phyloP scores from a whole-genome alignment of 2,329 filamentous ascomycete genomes.

The Metarhizium anisopliae region DNA sequence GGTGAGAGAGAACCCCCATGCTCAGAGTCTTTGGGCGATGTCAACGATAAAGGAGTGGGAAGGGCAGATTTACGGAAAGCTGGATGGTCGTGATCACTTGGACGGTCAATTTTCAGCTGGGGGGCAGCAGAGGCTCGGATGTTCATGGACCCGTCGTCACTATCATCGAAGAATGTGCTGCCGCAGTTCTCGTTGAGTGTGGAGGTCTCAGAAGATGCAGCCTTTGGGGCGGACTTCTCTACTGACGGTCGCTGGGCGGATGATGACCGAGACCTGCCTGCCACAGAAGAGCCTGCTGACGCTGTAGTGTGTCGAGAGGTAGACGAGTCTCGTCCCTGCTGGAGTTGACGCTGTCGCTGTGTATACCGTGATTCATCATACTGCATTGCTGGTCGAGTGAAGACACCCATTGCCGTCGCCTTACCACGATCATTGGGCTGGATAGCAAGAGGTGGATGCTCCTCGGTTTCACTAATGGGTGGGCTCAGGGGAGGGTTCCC shows the following conservation, averaged over 20 bases:
- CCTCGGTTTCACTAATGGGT: slow-evolving; percentile 63
- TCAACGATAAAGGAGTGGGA: slow-evolving; percentile 32
- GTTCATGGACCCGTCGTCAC: slow-evolving; percentile 26
- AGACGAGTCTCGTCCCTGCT: slow-evolving; percentile 62
- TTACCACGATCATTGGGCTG: slow-evolving; percentile 73
- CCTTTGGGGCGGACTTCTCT: slow-evolving; percentile 23
- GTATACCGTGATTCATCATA: slow-evolving; percentile 83
- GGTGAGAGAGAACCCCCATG: slow-evolving; percentile 17
- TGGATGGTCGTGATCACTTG: slow-evolving; percentile 45
- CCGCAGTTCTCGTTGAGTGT: slow-evolving; percentile 23
- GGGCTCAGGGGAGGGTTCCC: slow-evolving; percentile 33
- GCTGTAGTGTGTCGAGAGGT: slow-evolving; percentile 35
- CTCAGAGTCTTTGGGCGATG: slow-evolving; percentile 15
- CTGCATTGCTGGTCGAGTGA: slow-evolving; percentile 61
- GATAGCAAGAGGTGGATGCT: slow-evolving; percentile 55
- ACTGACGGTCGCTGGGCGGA: slow-evolving; percentile 29
- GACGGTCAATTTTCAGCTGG: slow-evolving; percentile 33
- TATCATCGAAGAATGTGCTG: slow-evolving; percentile 36
- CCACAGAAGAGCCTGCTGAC: slow-evolving; percentile 31
- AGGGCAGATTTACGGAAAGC: slow-evolving; percentile 39
- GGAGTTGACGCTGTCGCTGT: slow-evolving; percentile 72
- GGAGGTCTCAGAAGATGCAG: slow-evolving; percentile 16
- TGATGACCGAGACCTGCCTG: slow-evolving; percentile 36
- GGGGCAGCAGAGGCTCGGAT: slow-evolving; percentile 17
- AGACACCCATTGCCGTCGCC: slow-evolving; percentile 58